A percentile compares a stretch with the other conserved stretches of the same genome.
Conservation (phyloP, 169 alveolate genomes). For the Babesia ovata region DNA sequence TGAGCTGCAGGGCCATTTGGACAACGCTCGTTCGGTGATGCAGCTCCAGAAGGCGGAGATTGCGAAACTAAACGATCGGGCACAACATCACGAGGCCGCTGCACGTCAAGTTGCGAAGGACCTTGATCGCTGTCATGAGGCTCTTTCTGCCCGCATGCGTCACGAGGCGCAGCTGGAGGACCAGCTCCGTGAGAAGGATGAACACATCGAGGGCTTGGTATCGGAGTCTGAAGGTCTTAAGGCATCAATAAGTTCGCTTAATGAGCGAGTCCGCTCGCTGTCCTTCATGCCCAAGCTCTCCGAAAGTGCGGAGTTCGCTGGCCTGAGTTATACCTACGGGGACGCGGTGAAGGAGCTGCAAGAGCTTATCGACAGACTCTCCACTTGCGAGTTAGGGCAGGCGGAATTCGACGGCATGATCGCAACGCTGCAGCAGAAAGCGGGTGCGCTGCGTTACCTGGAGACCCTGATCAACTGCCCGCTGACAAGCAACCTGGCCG, state of each 20-base stretch:
- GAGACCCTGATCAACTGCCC: slow-evolving; percentile 16
- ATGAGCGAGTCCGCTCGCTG: background rate
- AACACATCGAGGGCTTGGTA: background rate
- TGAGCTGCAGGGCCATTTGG: slow-evolving; percentile 51
- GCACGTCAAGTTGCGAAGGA: background rate
- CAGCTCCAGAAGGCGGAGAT: slow-evolving; percentile 60
- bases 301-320: slow-evolving; percentile 10
- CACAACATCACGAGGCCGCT: background rate
- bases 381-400: background rate
- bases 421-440: background rate
- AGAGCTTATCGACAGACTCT: background rate
- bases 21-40: slow-evolving; percentile 55
- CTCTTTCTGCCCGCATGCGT: slow-evolving; percentile 2
- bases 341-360: slow-evolving; percentile 13
- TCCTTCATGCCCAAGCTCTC: slow-evolving; percentile 20
- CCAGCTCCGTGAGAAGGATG: slow-evolving; percentile 12
- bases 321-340: slow-evolving; percentile 15
- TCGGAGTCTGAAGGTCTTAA: background rate
- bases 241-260: background rate
- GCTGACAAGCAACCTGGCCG: slow-evolving; percentile 1
- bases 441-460: slow-evolving; percentile 29
- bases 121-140: slow-evolving; percentile 7
- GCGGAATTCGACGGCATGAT: slow-evolving; percentile 6
- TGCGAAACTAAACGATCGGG: background rate
- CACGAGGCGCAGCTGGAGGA: slow-evolving; percentile 24